Evolutionary conservation across 164 flowering plant species (phyloP).

Genomic region (Platanus orientalis): DNA sequence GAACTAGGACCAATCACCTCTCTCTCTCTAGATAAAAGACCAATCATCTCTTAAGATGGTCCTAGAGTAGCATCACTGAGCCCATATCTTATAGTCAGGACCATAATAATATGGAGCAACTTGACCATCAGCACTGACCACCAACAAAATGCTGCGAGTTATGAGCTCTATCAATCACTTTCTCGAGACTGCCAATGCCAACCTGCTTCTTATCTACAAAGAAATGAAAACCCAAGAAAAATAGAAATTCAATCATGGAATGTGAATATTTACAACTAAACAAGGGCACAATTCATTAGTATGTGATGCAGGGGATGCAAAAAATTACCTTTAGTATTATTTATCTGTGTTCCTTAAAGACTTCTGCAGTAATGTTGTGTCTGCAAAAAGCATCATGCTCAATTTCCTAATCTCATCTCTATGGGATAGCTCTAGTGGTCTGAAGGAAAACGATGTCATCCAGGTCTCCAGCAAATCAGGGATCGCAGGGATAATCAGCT

Average conservation of each 20-base stretch:
- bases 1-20: no score
- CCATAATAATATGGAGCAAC: neutral
- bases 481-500: slow-evolving; percentile 77
- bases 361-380: slow-evolving; percentile 65
- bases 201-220: slow-evolving; percentile 5
- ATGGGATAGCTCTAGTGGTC: slow-evolving; percentile 40
- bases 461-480: slow-evolving; percentile 61
- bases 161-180: neutral
- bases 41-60: neutral
- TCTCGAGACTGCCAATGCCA: neutral
- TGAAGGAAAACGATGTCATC: slow-evolving; percentile 74
- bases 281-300: neutral
- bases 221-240: neutral
- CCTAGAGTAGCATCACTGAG: neutral
- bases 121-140: neutral
- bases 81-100: neutral
- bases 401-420: slow-evolving; percentile 45
- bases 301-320: neutral
- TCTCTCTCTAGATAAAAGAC: no score
- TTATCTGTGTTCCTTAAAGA: slow-evolving; percentile 7
- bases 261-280: neutral
- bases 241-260: neutral
- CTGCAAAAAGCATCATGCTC: slow-evolving; percentile 60
- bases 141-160: neutral
- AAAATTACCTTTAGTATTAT: neutral